A percentile compares a stretch with the other conserved stretches of the same genome.
Evolutionary conservation across 805 yeast species (phyloP).

Genomic region (Cyberlindnera xishuangbannaensis): DNA sequence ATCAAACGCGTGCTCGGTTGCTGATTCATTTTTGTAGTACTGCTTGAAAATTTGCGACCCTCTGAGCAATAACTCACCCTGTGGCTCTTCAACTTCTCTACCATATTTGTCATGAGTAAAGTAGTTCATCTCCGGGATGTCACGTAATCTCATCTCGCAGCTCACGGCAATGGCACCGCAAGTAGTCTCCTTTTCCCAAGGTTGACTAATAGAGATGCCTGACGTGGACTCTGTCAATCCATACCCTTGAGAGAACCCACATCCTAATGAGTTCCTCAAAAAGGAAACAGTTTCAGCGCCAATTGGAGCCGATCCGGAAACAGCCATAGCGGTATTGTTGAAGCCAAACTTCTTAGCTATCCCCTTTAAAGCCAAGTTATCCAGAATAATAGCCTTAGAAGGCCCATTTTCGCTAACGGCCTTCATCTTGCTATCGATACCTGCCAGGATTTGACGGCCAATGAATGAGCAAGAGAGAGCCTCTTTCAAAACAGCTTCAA

Average conservation of each 20-base stretch:
- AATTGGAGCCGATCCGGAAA: constrained; percentile 58
- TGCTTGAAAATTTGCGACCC: constrained; percentile 51
- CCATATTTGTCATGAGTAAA: constrained; percentile 25
- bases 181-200: constrained; percentile 32
- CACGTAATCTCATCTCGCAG: constrained; percentile 48
- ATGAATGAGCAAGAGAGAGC: constrained; percentile 11
- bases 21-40: constrained; percentile 44
- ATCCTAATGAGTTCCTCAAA: constrained; percentile 44
- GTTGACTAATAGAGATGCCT: constrained; percentile 37
- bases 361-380: constrained; percentile 25
- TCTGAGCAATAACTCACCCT: constrained; percentile 52
- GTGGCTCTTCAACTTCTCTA: constrained; percentile 16
- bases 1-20: constrained; percentile 39
- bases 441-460: constrained; percentile 10
- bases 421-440: constrained; percentile 15
- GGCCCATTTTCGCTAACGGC: constrained; percentile 6
- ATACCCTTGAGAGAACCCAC: constrained; percentile 44
- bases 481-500: constrained; percentile 42
- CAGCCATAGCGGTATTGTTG: constrained; percentile 28
- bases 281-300: constrained; percentile 47
- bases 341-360: constrained; percentile 37
- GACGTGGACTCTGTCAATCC: constrained; percentile 65
- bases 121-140: constrained; percentile 45
- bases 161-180: constrained; percentile 47
- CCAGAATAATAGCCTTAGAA: constrained; percentile 8